Conservation (phyloP, 306 rosid species). For the Sindora glabra region DNA sequence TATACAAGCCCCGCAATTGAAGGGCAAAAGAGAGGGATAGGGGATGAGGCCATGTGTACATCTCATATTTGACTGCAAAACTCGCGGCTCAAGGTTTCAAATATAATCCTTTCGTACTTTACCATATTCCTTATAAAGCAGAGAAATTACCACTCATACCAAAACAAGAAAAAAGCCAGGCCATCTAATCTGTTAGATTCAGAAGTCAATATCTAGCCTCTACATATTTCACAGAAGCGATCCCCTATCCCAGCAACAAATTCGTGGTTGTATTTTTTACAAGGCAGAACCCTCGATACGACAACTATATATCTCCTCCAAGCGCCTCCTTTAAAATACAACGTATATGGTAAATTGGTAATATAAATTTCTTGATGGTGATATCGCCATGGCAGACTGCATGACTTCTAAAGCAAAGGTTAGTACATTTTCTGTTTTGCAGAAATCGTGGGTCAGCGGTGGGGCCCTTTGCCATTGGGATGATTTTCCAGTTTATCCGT, state of each 20-base stretch:
- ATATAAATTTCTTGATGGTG: no score
- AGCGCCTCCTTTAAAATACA: background rate
- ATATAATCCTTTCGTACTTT: no score
- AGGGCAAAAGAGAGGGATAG: constrained; percentile 1
- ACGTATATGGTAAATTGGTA: background rate
- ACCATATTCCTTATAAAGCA: no score
- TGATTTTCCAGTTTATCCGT: constrained; percentile 25
- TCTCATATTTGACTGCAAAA: background rate
- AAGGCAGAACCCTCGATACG: background rate
- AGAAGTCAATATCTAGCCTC: background rate
- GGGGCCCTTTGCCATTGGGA: constrained; percentile 43
- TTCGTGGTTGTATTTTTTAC: background rate
- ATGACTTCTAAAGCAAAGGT: background rate
- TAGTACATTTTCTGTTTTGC: constrained; percentile 1
- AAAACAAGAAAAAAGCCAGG: no score
- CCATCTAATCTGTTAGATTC: background rate
- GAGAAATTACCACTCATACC: background rate
- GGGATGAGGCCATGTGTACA: background rate
- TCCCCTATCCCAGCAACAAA: constrained; percentile 6
- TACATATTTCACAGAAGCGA: background rate
- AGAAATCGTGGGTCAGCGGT: constrained; percentile 26
- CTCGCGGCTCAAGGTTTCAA: no score
- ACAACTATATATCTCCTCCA: background rate
- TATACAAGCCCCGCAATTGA: constrained; percentile 22
- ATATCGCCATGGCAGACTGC: background rate